Conservation (phyloP, 164 flowering plant genomes). For the Saururus chinensis region DNA sequence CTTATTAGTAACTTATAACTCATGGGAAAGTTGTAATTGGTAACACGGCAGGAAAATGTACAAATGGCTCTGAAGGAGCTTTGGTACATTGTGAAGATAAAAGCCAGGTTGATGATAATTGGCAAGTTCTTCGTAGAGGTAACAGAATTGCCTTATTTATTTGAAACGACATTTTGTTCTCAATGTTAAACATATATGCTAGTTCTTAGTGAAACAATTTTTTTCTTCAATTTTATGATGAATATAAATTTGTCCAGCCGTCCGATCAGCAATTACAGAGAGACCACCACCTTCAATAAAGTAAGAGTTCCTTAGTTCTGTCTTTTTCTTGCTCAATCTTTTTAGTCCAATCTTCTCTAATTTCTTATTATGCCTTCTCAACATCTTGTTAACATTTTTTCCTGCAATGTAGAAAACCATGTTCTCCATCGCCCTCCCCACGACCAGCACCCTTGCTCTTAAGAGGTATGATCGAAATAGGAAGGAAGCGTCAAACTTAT, state of each 20-base stretch:
- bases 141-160: too few relatives aligned
- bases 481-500: neutral
- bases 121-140: neutral
- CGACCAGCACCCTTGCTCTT: neutral
- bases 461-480: neutral
- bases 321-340: too few relatives aligned
- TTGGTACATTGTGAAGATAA: neutral
- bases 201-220: neutral
- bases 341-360: too few relatives aligned
- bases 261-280: neutral
- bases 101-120: neutral
- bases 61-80: neutral
- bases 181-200: neutral
- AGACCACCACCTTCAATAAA: neutral
- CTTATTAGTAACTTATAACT: too few relatives aligned
- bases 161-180: neutral
- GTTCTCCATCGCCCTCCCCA: neutral
- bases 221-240: neutral
- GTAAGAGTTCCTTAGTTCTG: neutral
- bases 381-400: neutral
- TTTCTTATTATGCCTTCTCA: too few relatives aligned
- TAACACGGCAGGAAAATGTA: neutral
- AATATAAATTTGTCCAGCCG: constrained; percentile 17
- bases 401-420: neutral
- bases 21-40: too few relatives aligned